Conservation (phyloP, 768 basidiomycete species). For the Kwoniella dendrophila region DNA sequence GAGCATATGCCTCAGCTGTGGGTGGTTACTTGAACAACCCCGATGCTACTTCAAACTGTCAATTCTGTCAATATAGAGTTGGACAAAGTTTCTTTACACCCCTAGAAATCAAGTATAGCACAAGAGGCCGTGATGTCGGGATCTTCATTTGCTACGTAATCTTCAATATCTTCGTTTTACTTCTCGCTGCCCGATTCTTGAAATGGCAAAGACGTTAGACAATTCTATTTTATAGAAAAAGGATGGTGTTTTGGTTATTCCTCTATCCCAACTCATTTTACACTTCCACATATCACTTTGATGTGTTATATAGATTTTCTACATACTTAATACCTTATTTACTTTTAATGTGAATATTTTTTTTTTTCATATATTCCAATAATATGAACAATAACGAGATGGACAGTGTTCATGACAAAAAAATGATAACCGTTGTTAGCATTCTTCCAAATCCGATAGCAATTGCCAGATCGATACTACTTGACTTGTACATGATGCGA, state of each 20-base stretch:
- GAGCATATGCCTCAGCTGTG: constrained; percentile 65
- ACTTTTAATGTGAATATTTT: too few species aligned
- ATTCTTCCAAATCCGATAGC: too few species aligned
- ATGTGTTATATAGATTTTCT: background rate
- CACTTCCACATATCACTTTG: too few species aligned
- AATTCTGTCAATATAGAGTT: constrained; percentile 64
- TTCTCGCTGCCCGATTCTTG: constrained; percentile 71
- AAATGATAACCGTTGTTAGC: too few species aligned
- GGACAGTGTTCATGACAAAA: background rate
- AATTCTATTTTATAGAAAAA: background rate
- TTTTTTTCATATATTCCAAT: too few species aligned
- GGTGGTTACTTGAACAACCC: constrained; percentile 81
- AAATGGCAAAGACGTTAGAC: constrained; percentile 33
- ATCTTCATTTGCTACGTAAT: constrained; percentile 35
- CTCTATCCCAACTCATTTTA: too few species aligned
- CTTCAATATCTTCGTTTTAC: constrained; percentile 66
- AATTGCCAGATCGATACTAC: too few species aligned
- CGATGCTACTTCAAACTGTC: constrained; percentile 65
- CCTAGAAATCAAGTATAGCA: constrained; percentile 34
- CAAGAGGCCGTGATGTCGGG: constrained; percentile 39
- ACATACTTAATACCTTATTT: background rate
- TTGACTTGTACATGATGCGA: too few species aligned
- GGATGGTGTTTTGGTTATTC: background rate
- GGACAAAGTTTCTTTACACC: constrained; percentile 38
- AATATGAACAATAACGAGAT: background rate